These are phyloP conservation scores for Vitis hybrid DNA, from an alignment of 177 flowering plant species.

Conservation along the genomic window DNA sequence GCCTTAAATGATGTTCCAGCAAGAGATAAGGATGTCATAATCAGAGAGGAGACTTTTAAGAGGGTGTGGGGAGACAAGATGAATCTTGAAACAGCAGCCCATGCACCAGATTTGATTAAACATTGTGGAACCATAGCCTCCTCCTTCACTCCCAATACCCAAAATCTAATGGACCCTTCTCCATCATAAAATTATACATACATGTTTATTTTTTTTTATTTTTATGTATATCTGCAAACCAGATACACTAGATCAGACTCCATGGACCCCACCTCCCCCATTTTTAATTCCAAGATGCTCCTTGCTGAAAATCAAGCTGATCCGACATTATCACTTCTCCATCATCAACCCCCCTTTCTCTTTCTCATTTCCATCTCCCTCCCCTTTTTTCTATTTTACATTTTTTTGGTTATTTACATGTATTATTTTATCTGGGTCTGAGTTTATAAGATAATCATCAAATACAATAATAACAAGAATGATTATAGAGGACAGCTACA, in stretches of 20 bases:
- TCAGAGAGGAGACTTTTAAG: constrained; percentile 13
- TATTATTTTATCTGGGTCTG: too few species aligned
- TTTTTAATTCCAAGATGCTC: background rate
- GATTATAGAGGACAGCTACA: too few species aligned
- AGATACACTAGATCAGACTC: background rate
- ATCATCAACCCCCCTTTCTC: background rate
- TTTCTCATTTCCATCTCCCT: too few species aligned
- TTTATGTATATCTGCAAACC: background rate
- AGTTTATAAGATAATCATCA: too few species aligned
- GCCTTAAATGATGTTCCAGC: background rate
- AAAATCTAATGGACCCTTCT: background rate
- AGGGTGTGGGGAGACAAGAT: constrained; percentile 18
- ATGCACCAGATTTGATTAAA: constrained; percentile 24
- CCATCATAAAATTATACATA: background rate
- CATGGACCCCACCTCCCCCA: constrained; percentile 3
- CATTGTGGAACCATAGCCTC: constrained; percentile 5
- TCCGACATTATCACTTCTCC: background rate
- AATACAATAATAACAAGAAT: too few species aligned
- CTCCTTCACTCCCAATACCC: background rate
- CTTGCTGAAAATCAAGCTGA: constrained; percentile 9
- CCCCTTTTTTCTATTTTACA: too few species aligned
- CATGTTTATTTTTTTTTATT: too few species aligned
- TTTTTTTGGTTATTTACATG: too few species aligned
- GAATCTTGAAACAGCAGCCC: constrained; percentile 23
- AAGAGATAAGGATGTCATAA: constrained; percentile 11